Conservation (phyloP, 1,139 yeast species). For the Nakaseomyces delphensis region DNA sequence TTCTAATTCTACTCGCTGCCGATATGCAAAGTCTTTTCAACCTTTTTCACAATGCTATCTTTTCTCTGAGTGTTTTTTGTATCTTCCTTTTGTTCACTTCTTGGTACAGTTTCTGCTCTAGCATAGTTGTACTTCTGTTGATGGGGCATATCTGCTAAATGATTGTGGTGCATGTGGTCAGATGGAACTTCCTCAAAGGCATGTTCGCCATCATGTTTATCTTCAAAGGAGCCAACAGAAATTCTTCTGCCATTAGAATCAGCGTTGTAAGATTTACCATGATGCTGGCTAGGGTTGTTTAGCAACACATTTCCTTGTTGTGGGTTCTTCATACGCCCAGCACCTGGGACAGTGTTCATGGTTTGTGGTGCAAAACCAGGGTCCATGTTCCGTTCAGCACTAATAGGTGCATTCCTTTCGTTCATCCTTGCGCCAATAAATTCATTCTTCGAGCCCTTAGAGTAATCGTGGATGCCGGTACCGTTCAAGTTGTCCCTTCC, state of each 20-base stretch:
- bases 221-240: conserved; percentile 6
- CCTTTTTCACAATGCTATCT: conserved; percentile 2
- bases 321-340: conserved; percentile 10
- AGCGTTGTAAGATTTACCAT: not conserved
- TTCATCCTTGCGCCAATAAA: conserved; percentile 15
- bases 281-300: not conserved
- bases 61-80: not conserved
- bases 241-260: conserved; percentile 3
- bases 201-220: conserved; percentile 1
- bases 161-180: not conserved
- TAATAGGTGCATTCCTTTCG: conserved; percentile 11
- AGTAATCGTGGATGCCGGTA: conserved; percentile 8
- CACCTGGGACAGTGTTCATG: conserved; percentile 14
- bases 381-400: conserved; percentile 9
- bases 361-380: conserved; percentile 10
- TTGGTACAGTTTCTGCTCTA: conserved; percentile 6
- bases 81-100: conserved; percentile 6
- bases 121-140: conserved; percentile 3
- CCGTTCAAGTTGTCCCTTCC: conserved; percentile 5
- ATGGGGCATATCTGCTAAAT: not conserved
- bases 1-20: not conserved
- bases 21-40: conserved; percentile 2
- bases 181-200: not conserved
- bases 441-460: conserved; percentile 4
- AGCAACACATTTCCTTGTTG: conserved; percentile 6